Percentiles rank a stretch among this genome's conserved stretches.
These are phyloP conservation scores for Linnemannia exigua DNA, from an alignment of 192 early-diverging fungal species.

Conservation along the genomic window DNA sequence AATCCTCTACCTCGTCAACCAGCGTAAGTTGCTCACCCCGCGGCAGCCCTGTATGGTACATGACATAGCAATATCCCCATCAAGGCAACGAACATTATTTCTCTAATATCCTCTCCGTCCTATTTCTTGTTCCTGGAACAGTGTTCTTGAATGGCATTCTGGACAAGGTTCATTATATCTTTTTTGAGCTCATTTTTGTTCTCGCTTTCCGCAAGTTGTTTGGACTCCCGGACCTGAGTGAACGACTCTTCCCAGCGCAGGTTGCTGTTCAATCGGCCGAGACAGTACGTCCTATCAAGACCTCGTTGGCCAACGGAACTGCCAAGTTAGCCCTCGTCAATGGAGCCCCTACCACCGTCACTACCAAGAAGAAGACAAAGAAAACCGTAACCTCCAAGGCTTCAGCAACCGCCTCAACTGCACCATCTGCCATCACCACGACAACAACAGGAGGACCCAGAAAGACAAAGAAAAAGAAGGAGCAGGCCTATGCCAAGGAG, in stretches of 20 bases:
- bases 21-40: constrained; percentile 10
- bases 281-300: constrained; percentile 19
- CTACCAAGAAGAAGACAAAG: constrained; percentile 1
- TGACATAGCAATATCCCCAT: no score
- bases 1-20: constrained; percentile 51
- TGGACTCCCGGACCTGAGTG: constrained; percentile 44
- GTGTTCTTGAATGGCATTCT: constrained; percentile 46
- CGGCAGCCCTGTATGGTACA: no score
- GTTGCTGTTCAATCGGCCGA: constrained; percentile 18
- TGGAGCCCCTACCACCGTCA: background rate
- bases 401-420: background rate
- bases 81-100: no score
- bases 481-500: constrained; percentile 35
- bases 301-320: background rate
- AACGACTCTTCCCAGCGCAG: constrained; percentile 41
- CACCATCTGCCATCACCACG: no score
- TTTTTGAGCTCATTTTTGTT: constrained; percentile 58
- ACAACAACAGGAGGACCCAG: background rate
- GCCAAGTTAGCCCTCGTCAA: constrained; percentile 5
- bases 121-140: background rate
- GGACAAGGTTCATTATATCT: constrained; percentile 53
- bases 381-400: constrained; percentile 10
- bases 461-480: constrained; percentile 14
- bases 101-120: background rate
- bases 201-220: constrained; percentile 54